Percentiles rank a stretch among this genome's conserved stretches.
phyloP scores from a whole-genome alignment of 352 stramenopile species.

The Globisporangium cylindrosporum region DNA sequence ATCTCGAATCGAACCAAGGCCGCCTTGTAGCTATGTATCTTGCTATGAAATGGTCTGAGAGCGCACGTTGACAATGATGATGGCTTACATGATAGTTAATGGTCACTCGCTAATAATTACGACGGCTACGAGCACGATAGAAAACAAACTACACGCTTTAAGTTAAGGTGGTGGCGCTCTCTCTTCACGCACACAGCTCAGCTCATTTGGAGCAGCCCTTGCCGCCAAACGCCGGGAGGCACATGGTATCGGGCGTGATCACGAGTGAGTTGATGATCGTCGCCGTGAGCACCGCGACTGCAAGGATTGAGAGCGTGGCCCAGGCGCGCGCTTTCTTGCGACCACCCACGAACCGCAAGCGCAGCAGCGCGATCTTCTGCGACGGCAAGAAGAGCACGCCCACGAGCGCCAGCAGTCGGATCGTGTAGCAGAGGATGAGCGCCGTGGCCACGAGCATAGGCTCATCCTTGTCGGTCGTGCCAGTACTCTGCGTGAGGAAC shows the following conservation, averaged over 20 bases:
- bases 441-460: constrained; percentile 29
- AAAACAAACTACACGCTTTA: not conserved
- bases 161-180: not conserved
- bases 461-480: constrained; percentile 23
- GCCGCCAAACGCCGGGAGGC: constrained; percentile 29
- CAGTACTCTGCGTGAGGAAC: constrained; percentile 14
- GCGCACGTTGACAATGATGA: not conserved
- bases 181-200: not conserved
- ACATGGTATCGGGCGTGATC: constrained; percentile 33
- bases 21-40: not conserved
- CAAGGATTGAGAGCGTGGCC: constrained; percentile 20
- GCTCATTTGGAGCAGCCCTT: constrained; percentile 21
- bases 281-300: constrained; percentile 17
- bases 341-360: constrained; percentile 17
- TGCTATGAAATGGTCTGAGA: not conserved
- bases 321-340: constrained; percentile 17
- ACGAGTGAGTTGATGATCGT: constrained; percentile 25
- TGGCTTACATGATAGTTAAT: not conserved
- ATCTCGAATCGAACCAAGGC: too few relatives aligned
- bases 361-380: constrained; percentile 20
- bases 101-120: not conserved
- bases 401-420: constrained; percentile 24
- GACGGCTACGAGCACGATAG: not conserved
- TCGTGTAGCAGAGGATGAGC: constrained; percentile 25
- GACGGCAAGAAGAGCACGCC: constrained; percentile 25